Evolutionary conservation across 1,284 basidiomycete genomes (phyloP), one percentile per base, ranked within the genome.

Genomic region (Papiliotrema terrestris): DNA sequence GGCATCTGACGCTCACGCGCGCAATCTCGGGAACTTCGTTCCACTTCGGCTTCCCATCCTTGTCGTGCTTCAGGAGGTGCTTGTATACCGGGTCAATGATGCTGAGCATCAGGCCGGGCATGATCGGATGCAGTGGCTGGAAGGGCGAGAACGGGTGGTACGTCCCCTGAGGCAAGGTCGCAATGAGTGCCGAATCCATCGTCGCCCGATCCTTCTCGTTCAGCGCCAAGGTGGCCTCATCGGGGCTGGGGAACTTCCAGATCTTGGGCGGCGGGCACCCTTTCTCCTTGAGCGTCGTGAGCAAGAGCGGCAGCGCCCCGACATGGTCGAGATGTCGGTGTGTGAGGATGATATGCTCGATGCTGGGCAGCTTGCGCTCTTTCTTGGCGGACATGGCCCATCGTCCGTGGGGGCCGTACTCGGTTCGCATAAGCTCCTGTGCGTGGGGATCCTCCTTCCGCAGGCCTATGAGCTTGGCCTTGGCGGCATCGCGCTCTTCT

Each of bases 271-370:
- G 66, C 0, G 74, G 72, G 43, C 57, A 49, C 8, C 72, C 71
- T 19, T 72, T 57, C 26, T 79, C 75, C 20, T 81, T 78, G 1
- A 96, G 81, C 45, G 89, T 82, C 1, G 68, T 67, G 1, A 97
- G 82, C 0, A 97, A 85, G 26, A 82, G 79, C 0, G 83, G 83
- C 3, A 96, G 78, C 2, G 93, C 95, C 6, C 83, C 83, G 52
- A 86, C 81, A 65, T 98, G 95, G 74, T 98, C 95, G 42, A 81
- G 79, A 69, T 98, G 95, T 80, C 87, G 87, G 73, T 98, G 95
- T 0, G 92, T 92, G 45, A 98, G 78, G 63, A 98, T 82, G 67
- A 97, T 89, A 70, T 94, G 89, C 19, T 87, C 88, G 45, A 94
- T 60, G 14, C 50, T 35, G 13, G 72, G 72, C 11, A 72, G 42